Evolutionary conservation across 768 basidiomycete genomes (phyloP), one percentile per base, ranked within the genome.

Genomic region (Suillus occidentalis): DNA sequence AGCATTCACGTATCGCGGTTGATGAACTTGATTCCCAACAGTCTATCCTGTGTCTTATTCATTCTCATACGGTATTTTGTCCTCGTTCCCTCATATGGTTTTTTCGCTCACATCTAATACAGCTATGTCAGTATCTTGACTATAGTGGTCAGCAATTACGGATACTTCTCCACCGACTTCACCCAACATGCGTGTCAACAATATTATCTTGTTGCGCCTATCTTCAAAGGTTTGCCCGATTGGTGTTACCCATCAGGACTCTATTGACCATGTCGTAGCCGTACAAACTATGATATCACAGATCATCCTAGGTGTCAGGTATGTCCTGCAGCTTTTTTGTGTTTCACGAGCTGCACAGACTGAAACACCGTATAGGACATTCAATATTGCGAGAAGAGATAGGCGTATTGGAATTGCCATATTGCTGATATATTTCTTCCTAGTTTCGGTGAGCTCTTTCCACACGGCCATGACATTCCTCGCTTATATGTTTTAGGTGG

Each of bases 331-430:
- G 45, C 10, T 4, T 0, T 47, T 14, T 28, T 55, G 25, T 16
- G n/a, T n/a, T 7, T 25, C 12, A 18, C 36, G 45, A 28, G 14
- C 22, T n/a, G 43, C 45, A 45, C n/a, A 6, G n/a, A 36, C 56
- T 63, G 12, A 16, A 45, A 20, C 7, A 7, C 10, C 22, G 20
- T 31, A 42, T 34, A 87, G 88, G 65, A 82, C 86, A 2, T 85
- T 84, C 72, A 87, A 87, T 68, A 78, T 89, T 36, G 83, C 86
- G 4, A 76, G 82, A 61, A 81, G 87, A 60, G 80, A 80, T 12
- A 71, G 67, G 37, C 57, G 42, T 39, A 73, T 87, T 14, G 82
- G 82, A 18, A 75, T 78, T 70, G 42, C 72, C 16, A 69, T 89
- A 36, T 22, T 77, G 2, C 47, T 64, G 6, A 66, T 81, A 4